A percentile compares a stretch with the other conserved stretches of the same genome.
Evolutionary conservation across 129 eudicot species (phyloP).

Genomic region (Centrapalus pauciflorus): DNA sequence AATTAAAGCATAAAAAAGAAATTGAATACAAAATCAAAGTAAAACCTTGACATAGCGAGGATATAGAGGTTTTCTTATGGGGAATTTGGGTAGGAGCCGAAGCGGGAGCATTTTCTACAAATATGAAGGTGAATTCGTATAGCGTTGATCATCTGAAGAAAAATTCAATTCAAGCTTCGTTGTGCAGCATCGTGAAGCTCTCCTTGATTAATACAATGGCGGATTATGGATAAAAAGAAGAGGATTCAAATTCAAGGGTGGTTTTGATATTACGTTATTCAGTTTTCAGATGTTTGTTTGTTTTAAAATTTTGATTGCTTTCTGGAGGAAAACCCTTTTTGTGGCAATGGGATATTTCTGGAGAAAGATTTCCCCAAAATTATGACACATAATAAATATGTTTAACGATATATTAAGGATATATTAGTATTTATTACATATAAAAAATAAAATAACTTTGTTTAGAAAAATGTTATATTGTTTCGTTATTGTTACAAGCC

Average conservation of each 20-base stretch:
- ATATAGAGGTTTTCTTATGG: background rate
- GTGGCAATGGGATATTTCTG: background rate
- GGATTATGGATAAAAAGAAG: background rate
- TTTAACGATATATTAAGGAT: too few relatives aligned
- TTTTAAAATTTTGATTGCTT: background rate
- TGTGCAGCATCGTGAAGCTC: background rate
- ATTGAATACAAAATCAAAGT: background rate
- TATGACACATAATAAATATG: background rate
- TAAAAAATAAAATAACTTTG: too few relatives aligned
- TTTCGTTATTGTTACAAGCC: too few relatives aligned
- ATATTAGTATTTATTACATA: too few relatives aligned
- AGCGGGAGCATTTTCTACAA: conserved; percentile 40
- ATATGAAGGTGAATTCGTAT: conserved; percentile 6
- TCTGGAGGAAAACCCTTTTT: background rate
- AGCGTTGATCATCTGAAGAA: conserved; percentile 25
- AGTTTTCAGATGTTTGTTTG: background rate
- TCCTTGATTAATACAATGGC: conserved; percentile 5
- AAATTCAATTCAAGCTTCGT: background rate
- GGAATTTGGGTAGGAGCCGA: conserved; percentile 23
- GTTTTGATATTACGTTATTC: background rate
- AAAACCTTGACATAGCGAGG: conserved; percentile 60
- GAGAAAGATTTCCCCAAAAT: background rate
- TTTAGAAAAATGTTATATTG: too few relatives aligned
- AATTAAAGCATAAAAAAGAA: background rate
- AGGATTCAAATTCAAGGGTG: background rate